Evolutionary conservation across 495 filamentous ascomycete species (phyloP), one percentile per base, ranked within the genome.

Genomic region (Delitschia confertaspora): DNA sequence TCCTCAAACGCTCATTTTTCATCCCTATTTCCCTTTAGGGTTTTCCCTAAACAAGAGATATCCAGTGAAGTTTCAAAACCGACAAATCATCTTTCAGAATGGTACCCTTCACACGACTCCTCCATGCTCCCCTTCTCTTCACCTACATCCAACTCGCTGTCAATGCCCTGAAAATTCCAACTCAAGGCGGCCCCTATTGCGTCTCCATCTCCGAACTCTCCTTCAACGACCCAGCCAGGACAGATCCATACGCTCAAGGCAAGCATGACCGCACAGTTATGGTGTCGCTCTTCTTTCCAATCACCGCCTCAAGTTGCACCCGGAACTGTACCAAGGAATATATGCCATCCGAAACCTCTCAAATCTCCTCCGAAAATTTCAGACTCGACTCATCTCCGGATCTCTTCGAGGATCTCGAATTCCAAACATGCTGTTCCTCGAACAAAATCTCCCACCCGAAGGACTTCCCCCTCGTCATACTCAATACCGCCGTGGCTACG

Each of bases 401-500:
- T 30, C 3, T 25, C 7, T 38, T 38, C 16, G 66, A 65, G 9
- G 60, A 56, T 32, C 3, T 44, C 7, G 8, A 27, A 9, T 24
- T 51, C 26, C 4, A 38, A 2, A 29, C 36, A 8, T 46, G 42
- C 23, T 37, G 33, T 18, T 22, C 7, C 14, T 16, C 19, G 4
- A 46, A 38, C 14, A 13, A 14, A 2, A 9, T 13, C 29, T 17
- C 5, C 10, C 14, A 43, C 6, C 8, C 13, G 7, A 33, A 31
- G 14, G 18, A 31, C 6, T 24, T 21, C n/a, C 14, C 34, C 49
- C 69, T 76, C 20, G 74, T 84, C 25, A 78, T 87, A 42, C 65
- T 83, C 3, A 80, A 84, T 37, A 79, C 79, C 0, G 67, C 71
- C 20, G 66, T 79, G 6, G 85, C 79, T 0, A 65, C 69, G 18